Conservation (phyloP, 176 grass and related monocot species). For the Phragmites australis region DNA sequence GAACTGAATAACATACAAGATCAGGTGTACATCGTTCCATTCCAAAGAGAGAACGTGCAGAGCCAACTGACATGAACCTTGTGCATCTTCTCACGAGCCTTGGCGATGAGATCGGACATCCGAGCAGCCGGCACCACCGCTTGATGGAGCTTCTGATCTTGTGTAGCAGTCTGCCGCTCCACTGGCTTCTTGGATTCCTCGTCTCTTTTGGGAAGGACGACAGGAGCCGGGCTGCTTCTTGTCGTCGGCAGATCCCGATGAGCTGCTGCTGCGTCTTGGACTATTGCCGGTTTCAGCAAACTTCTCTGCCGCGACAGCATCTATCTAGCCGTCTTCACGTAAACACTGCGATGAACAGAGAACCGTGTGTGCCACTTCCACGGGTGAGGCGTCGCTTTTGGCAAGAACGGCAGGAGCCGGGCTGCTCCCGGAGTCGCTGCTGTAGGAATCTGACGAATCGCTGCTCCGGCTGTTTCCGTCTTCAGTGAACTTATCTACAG, state of each 20-base stretch:
- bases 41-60: too few relatives aligned
- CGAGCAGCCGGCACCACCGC: too few relatives aligned
- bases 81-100: not conserved
- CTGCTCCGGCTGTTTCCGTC: not conserved
- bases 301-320: not conserved
- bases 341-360: too few relatives aligned
- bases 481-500: not conserved
- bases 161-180: not conserved
- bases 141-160: too few relatives aligned
- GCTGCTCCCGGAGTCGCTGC: not conserved
- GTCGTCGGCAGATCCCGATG: not conserved
- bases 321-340: not conserved
- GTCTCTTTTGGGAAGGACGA: not conserved
- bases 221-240: not conserved
- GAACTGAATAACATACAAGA: constrained; percentile 1
- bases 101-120: not conserved
- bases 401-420: not conserved
- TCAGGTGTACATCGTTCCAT: too few relatives aligned
- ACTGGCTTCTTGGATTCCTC: too few relatives aligned
- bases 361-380: too few relatives aligned
- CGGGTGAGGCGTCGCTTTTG: not conserved
- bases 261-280: not conserved
- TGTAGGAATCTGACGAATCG: too few relatives aligned
- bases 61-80: not conserved
- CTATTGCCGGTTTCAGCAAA: not conserved